Evolutionary conservation across 345 rosid species (phyloP).

Genomic region (Gossypium herbaceum): DNA sequence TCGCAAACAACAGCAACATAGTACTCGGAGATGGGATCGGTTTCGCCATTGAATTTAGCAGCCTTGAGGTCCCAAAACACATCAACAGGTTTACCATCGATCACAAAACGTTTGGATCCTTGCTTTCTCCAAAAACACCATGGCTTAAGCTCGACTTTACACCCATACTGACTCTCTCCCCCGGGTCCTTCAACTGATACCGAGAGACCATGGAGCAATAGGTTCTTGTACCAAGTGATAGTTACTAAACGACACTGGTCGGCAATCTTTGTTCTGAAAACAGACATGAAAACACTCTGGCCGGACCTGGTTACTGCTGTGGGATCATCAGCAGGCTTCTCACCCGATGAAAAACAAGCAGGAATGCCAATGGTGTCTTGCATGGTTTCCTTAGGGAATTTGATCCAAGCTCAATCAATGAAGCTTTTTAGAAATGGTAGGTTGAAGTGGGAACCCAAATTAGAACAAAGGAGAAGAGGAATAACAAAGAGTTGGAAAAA

Average conservation of each 20-base stretch:
- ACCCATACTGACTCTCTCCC: slow-evolving; percentile 43
- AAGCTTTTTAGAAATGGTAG: background rate
- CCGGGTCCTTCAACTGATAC: slow-evolving; percentile 47
- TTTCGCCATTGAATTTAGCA: slow-evolving; percentile 63
- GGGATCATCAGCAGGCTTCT: slow-evolving; percentile 41
- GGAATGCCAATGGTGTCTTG: slow-evolving; percentile 58
- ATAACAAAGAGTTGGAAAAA: slow-evolving; percentile 14
- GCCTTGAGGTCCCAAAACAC: slow-evolving; percentile 61
- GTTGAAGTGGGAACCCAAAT: slow-evolving; percentile 12
- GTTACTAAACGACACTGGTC: slow-evolving; percentile 58
- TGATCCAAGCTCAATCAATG: slow-evolving; percentile 2
- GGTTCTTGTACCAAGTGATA: slow-evolving; percentile 63
- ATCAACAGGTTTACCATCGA: slow-evolving; percentile 52
- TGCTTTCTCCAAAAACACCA: slow-evolving; percentile 82
- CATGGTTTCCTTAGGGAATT: slow-evolving; percentile 26
- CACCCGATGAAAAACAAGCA: slow-evolving; percentile 59
- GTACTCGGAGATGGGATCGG: slow-evolving; percentile 56
- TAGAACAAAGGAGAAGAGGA: slow-evolving; percentile 7
- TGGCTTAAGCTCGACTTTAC: slow-evolving; percentile 71
- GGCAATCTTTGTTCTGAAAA: slow-evolving; percentile 51
- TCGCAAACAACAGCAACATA: slow-evolving; percentile 78
- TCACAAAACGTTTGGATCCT: slow-evolving; percentile 45
- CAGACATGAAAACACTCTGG: slow-evolving; percentile 62
- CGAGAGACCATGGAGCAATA: slow-evolving; percentile 51
- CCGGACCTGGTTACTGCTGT: slow-evolving; percentile 54